These are phyloP conservation scores for Cylindricascospora bacillispora DNA, from an alignment of 1,139 yeast species.

Conservation along the genomic window DNA sequence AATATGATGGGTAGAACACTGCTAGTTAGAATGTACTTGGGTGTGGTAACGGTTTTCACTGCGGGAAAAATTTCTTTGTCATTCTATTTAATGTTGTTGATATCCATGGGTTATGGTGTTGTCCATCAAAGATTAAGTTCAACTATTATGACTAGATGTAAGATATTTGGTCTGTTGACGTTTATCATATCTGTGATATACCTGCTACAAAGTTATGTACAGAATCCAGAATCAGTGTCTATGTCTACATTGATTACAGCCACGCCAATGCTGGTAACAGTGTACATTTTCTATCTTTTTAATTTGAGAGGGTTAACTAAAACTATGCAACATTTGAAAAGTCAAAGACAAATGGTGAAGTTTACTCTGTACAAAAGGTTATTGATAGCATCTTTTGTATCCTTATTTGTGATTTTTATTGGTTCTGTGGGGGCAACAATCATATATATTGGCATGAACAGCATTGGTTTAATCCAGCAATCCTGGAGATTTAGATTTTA, in stretches of 20 bases:
- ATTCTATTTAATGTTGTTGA: conserved; percentile 68
- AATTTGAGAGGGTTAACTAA: conserved; percentile 56
- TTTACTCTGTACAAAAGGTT: conserved; percentile 67
- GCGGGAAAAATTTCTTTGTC: conserved; percentile 74
- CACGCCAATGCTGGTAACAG: conserved; percentile 56
- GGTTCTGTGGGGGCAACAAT: conserved; percentile 62
- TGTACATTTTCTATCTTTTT: conserved; percentile 59
- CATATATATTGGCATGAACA: conserved; percentile 57
- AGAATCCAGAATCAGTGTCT: conserved; percentile 33
- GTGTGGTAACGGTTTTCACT: conserved; percentile 61
- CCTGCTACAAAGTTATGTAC: conserved; percentile 52
- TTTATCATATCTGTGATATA: conserved; percentile 56
- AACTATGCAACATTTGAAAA: conserved; percentile 58
- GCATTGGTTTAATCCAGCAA: conserved; percentile 65
- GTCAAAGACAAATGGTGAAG: conserved; percentile 82
- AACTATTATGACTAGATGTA: conserved; percentile 61
- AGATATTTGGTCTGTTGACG: conserved; percentile 59
- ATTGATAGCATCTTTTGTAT: conserved; percentile 57
- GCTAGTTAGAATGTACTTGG: conserved; percentile 60
- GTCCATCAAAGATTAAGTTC: conserved; percentile 70
- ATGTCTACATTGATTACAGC: conserved; percentile 31
- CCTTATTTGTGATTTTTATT: conserved; percentile 41
- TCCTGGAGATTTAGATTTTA: conserved; percentile 89
- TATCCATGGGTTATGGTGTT: conserved; percentile 84
- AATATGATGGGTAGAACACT: conserved; percentile 45